phyloP scores from a whole-genome alignment of 257 asterid genomes.

The Salvia hispanica region DNA sequence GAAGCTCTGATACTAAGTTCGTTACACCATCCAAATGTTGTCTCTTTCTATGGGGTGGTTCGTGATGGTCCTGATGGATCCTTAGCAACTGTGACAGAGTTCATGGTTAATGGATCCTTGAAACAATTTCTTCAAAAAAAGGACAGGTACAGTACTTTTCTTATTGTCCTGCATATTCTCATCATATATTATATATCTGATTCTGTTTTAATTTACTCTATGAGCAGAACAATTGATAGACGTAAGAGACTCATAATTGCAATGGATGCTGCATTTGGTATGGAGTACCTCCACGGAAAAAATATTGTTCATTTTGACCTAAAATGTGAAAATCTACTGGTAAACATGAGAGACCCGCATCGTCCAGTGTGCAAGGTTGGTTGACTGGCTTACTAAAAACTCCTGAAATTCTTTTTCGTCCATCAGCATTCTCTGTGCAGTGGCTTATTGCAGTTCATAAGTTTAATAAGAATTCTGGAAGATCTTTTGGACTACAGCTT shows the following conservation, averaged over 20 bases:
- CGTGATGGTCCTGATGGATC: conserved; percentile 99
- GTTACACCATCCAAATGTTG: conserved; percentile 99
- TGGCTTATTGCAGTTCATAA: conserved; percentile 12
- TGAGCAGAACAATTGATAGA: conserved; percentile 86
- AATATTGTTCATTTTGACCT: conserved; percentile 97
- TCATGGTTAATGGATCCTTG: conserved; percentile 95
- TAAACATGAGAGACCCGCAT: conserved; percentile 98
- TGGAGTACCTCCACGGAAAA: conserved; percentile 97
- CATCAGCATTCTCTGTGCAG: conserved; percentile 13
- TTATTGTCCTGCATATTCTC: conserved; percentile 9
- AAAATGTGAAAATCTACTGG: conserved; percentile 96
- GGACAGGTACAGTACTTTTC: conserved; percentile 79
- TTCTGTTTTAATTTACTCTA: conserved; percentile 15
- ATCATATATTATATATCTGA: background rate
- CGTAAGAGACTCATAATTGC: conserved; percentile 96
- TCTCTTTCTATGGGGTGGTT: conserved; percentile 94
- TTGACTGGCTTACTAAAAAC: background rate
- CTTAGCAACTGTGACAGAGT: conserved; percentile 95
- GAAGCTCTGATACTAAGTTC: conserved; percentile 91
- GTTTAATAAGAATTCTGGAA: background rate
- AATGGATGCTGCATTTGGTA: conserved; percentile 98
- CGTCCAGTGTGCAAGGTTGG: conserved; percentile 99
- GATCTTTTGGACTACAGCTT: background rate
- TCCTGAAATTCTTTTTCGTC: background rate
- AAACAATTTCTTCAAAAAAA: conserved; percentile 90